Base-by-base conservation (phyloP, 2,329 filamentous ascomycete species). In the Paraconiothyrium sp. region DNA sequence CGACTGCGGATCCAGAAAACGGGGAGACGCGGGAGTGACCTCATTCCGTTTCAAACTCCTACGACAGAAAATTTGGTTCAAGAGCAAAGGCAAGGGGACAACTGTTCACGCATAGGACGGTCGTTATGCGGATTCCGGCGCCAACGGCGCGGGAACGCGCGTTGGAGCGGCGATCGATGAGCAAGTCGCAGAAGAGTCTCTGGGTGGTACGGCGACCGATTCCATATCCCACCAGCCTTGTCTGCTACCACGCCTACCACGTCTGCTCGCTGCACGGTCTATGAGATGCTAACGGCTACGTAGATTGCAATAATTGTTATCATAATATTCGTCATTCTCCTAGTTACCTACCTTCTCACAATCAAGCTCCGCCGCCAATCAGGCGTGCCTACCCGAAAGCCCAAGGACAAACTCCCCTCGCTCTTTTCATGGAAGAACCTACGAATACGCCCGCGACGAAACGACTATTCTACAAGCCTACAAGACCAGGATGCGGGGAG, bases 401-500 rank as follows among this genome's bases (percentile, higher is more conserved):
- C 47, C 47, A 41, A 44, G 35, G 67, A 72, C 57, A 76, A 73
- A 46, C 68, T 76, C 20, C 73, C 75, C 13, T 74, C 72, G 24
- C 58, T 76, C 16, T 77, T 75, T 60, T 74, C 70, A 22, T 76
- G 69, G 68, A 70, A 66, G 39, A 68, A 66, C 24, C 71, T 72
- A 44, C 67, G 71, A 55, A 68, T 67, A 55, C 66, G 73, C 14
- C 68, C 71, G 32, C 66, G 68, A 43, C 67, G 74, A 51, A 67
- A 71, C 67, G 70, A 65, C 7, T 78, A 78, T 62, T 78, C 75
- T 1, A 75, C 68, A 3, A 72, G 66, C 41, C 64, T 78, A 22
- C 76, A 78, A 57, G 75, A 74, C 48, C 73, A 75, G 48, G 72
- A 72, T 59, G 68, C 72, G 35, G 68, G 66, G 16, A 67, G 72